Conservation (phyloP, 2,329 filamentous ascomycete genomes). For the Claviceps pusilla region DNA sequence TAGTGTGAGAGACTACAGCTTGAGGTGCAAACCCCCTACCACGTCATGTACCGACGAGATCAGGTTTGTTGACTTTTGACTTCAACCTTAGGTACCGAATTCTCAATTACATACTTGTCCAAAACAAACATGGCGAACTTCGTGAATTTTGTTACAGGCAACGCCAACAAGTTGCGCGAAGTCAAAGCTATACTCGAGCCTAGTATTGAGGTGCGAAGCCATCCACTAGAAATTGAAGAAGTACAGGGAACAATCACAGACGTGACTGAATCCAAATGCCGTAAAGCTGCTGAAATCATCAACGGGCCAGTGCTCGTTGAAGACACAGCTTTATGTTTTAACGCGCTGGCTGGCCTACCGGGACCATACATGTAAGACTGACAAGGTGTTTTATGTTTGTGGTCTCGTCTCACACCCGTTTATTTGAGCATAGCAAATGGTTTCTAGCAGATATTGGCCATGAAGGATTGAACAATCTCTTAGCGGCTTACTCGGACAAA, state of each 20-base stretch:
- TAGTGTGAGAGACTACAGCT: neutral
- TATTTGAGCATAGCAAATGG: slow-evolving; percentile 55
- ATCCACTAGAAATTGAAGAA: slow-evolving; percentile 68
- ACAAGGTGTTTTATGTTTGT: neutral
- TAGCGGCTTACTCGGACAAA: slow-evolving; percentile 80
- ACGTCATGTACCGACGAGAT: neutral
- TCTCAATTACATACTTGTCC: no score
- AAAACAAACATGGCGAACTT: slow-evolving; percentile 23
- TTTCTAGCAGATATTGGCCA: slow-evolving; percentile 77
- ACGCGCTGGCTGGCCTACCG: slow-evolving; percentile 76
- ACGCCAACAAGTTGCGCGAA: slow-evolving; percentile 84
- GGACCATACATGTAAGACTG: slow-evolving; percentile 78
- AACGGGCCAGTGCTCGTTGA: slow-evolving; percentile 84
- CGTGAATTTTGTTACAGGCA: slow-evolving; percentile 92
- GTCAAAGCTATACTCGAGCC: slow-evolving; percentile 72
- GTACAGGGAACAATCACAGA: slow-evolving; percentile 88
- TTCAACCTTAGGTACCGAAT: neutral
- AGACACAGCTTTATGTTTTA: slow-evolving; percentile 89
- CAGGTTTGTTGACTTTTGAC: neutral
- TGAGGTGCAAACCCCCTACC: neutral
- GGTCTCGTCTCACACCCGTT: slow-evolving; percentile 9
- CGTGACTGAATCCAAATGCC: slow-evolving; percentile 77
- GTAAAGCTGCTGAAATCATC: slow-evolving; percentile 62
- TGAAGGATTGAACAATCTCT: slow-evolving; percentile 73
- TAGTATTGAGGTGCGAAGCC: slow-evolving; percentile 57